A percentile compares a stretch with the other conserved stretches of the same genome.
Evolutionary conservation across 352 stramenopile species (phyloP).

Genomic region (Blastocystis sp.): DNA sequence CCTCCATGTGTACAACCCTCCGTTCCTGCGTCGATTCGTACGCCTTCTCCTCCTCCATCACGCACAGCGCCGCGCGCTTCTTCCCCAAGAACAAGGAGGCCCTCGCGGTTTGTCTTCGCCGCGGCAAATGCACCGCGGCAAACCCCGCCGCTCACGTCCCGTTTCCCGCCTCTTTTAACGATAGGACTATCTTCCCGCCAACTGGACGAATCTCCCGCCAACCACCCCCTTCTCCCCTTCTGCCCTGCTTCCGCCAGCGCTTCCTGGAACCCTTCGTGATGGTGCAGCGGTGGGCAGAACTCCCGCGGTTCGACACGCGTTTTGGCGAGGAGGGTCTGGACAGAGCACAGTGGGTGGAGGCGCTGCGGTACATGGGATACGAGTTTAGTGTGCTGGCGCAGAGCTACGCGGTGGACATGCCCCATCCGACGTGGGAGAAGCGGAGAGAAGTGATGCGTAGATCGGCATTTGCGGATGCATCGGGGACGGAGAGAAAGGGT

Average conservation of each 20-base stretch:
- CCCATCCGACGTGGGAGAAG: slow-evolving; percentile 55
- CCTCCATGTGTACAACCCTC: not conserved
- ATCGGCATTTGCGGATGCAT: slow-evolving; percentile 35
- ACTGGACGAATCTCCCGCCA: slow-evolving; percentile 3
- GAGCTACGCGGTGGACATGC: slow-evolving; percentile 70
- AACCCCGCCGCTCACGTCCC: slow-evolving; percentile 19
- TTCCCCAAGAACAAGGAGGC: slow-evolving; percentile 15
- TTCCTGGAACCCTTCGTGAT: slow-evolving; percentile 70
- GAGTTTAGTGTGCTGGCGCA: slow-evolving; percentile 69
- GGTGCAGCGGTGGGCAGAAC: slow-evolving; percentile 49
- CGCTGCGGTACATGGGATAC: slow-evolving; percentile 70
- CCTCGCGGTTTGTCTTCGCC: not conserved
- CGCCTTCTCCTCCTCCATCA: not conserved
- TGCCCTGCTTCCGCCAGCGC: slow-evolving; percentile 41
- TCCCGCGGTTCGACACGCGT: slow-evolving; percentile 69
- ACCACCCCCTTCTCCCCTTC: not conserved
- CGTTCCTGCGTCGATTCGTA: not conserved
- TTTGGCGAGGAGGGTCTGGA: slow-evolving; percentile 72
- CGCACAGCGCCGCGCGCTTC: not conserved
- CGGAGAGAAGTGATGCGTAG: slow-evolving; percentile 3
- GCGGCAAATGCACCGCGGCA: not conserved
- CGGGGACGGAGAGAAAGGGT: not conserved
- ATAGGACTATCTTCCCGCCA: slow-evolving; percentile 39
- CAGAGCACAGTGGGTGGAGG: slow-evolving; percentile 70
- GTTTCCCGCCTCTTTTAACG: slow-evolving; percentile 2